Evolutionary conservation across 1,284 basidiomycete species (phyloP).

Genomic region (Vanrija sp.): DNA sequence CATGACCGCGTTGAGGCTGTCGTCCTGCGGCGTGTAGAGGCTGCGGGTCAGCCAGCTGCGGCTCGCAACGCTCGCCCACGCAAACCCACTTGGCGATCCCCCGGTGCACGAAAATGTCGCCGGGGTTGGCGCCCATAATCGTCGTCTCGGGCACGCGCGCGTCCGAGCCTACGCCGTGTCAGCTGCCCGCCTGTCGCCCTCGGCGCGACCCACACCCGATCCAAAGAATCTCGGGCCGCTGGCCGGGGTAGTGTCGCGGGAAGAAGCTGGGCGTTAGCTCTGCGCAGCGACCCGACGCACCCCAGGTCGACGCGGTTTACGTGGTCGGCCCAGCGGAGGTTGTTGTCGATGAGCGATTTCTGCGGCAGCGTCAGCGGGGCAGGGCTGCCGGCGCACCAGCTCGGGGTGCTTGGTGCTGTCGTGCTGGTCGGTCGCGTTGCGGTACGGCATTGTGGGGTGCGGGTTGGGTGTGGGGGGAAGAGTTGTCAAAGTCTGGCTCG

Average conservation of each 20-base stretch:
- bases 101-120: constrained; percentile 46
- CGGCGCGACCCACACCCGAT: constrained; percentile 40
- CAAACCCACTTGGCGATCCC: constrained; percentile 43
- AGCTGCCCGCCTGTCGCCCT: neutral
- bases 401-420: constrained; percentile 8
- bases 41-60: constrained; percentile 13
- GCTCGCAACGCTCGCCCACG: neutral
- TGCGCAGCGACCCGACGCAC: constrained; percentile 1
- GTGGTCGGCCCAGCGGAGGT: constrained; percentile 16
- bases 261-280: constrained; percentile 33
- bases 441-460: neutral
- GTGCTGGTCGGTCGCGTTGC: constrained; percentile 5
- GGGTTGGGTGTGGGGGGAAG: no score
- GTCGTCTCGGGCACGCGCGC: constrained; percentile 46
- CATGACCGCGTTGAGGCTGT: constrained; percentile 42
- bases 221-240: constrained; percentile 46
- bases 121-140: constrained; percentile 42
- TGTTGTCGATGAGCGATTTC: constrained; percentile 20
- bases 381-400: neutral
- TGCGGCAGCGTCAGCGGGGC: neutral
- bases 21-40: constrained; percentile 42
- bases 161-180: constrained; percentile 33
- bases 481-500: no score
- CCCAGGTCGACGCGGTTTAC: constrained; percentile 8
- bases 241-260: constrained; percentile 40